Base-by-base conservation (phyloP, 345 rosid species). In the Eucalyptus cloeziana region DNA sequence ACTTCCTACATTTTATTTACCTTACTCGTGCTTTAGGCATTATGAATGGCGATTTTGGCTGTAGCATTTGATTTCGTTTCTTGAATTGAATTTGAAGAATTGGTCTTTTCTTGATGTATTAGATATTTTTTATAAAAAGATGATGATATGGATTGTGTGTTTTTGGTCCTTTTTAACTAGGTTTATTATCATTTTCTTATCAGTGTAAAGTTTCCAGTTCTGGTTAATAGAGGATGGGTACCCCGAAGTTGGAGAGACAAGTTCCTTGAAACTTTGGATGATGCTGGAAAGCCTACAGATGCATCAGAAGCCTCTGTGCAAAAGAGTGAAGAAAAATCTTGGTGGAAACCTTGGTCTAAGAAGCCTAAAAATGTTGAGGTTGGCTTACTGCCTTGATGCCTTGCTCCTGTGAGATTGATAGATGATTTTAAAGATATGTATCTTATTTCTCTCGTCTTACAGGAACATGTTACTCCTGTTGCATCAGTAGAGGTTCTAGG, bases 161-260 rank as follows among this genome's bases (percentile, higher is more conserved):
- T 37, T 37, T 33, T 86, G 87, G 45, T 33, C 62, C n/a, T 50
- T 86, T 51, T 43, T 31, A n/a, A 30, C 47, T 52, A 31, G 62
- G 49, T 86, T 86, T 17, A 86, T 47, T 6, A 56, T 44, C 16
- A 86, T 37, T 86, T 86, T 6, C 64, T 50, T 86, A 25, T 85
- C 95, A 98, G 99, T 89, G 91, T 95, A 89, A 95, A 93, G 92
- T 92, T 94, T 45, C 96, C 99, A 50, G 92, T 98, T 93, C 94
- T 98, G 88, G 98, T 97, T 86, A 97, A 97, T 90, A 96, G 99
- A 88, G 99, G 99, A 91, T 98, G 99, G 99, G 97, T 97, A 44
- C 99, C 99, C 47, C 96, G 98, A 30, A 94, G 95, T 91, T 96
- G 99, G 99, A 96, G 95, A 91, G 98, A 98, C 56, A 94, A 94